Conservation (phyloP, 805 yeast species). For the Metahyphopichia silvanorum region DNA sequence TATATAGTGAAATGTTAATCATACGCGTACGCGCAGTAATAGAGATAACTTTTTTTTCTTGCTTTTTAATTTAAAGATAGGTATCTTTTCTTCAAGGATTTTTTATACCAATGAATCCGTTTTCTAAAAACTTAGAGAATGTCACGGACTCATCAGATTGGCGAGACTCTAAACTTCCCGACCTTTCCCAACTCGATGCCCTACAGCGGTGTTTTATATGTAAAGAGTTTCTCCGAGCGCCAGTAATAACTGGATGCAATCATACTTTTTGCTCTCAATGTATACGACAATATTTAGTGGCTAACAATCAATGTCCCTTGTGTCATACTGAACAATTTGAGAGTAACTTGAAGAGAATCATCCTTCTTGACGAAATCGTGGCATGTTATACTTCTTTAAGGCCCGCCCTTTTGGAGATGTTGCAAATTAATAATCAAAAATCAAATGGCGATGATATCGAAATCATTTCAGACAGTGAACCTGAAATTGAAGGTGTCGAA, state of each 20-base stretch:
- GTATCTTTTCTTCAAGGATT: too few species aligned
- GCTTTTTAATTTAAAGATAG: too few species aligned
- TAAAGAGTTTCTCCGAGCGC: constrained; percentile 75
- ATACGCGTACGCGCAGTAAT: background rate
- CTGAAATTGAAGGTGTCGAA: too few species aligned
- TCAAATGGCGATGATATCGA: background rate
- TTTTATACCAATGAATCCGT: constrained; percentile 11
- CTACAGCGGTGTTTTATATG: constrained; percentile 82
- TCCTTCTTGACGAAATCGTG: constrained; percentile 69
- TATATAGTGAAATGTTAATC: too few species aligned
- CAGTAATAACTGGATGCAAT: constrained; percentile 80
- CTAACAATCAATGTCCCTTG: constrained; percentile 66
- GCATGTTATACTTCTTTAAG: constrained; percentile 48
- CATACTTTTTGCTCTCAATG: constrained; percentile 90
- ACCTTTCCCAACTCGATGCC: constrained; percentile 60
- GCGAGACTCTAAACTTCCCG: constrained; percentile 51
- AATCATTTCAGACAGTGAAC: background rate
- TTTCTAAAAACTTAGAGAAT: constrained; percentile 13
- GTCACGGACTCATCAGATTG: constrained; percentile 76
- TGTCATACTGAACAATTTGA: constrained; percentile 72
- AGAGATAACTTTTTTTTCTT: too few species aligned
- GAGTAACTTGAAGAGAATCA: constrained; percentile 63
- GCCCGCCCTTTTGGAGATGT: constrained; percentile 28
- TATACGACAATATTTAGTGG: constrained; percentile 66
- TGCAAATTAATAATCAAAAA: constrained; percentile 16